A percentile compares a stretch with the other conserved stretches of the same genome.
phyloP scores from a whole-genome alignment of 306 rosid genomes.

The Lathyrus aphaca region DNA sequence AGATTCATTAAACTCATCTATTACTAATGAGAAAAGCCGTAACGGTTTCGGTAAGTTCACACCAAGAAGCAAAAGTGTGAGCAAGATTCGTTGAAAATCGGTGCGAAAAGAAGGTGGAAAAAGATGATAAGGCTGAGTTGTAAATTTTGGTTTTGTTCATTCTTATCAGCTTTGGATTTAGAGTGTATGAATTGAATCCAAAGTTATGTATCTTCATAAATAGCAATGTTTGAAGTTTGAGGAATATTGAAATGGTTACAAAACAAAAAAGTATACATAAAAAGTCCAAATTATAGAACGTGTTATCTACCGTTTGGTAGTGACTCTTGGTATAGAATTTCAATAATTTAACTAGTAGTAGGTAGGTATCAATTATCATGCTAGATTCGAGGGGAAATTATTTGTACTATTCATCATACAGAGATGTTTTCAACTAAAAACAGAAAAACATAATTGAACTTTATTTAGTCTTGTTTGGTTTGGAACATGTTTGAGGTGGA shows the following conservation, averaged over 20 bases:
- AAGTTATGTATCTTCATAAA: constrained; percentile 39
- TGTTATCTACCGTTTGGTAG: not conserved
- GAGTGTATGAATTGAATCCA: constrained; percentile 35
- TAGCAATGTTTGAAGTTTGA: constrained; percentile 34
- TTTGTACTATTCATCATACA: not conserved
- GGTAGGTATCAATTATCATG: not conserved
- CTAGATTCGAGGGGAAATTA: constrained; percentile 1
- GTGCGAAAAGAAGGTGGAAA: constrained; percentile 4
- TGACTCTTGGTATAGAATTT: not conserved
- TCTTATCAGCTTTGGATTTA: constrained; percentile 33
- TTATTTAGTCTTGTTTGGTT: too few species aligned
- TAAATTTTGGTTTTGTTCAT: constrained; percentile 42
- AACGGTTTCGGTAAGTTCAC: constrained; percentile 43
- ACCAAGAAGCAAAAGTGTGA: constrained; percentile 49
- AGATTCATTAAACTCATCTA: constrained; percentile 38
- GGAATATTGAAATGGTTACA: constrained; percentile 31
- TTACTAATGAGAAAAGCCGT: constrained; percentile 43
- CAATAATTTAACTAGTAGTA: not conserved
- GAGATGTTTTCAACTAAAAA: too few species aligned
- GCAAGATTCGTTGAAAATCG: constrained; percentile 35
- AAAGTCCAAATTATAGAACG: constrained; percentile 11
- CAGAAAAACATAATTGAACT: too few species aligned
- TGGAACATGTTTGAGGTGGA: too few species aligned
- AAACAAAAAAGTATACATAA: constrained; percentile 37
- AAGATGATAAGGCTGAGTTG: constrained; percentile 39